Conservation (phyloP, 148 eudicot species). For the Selenicereus undatus region DNA sequence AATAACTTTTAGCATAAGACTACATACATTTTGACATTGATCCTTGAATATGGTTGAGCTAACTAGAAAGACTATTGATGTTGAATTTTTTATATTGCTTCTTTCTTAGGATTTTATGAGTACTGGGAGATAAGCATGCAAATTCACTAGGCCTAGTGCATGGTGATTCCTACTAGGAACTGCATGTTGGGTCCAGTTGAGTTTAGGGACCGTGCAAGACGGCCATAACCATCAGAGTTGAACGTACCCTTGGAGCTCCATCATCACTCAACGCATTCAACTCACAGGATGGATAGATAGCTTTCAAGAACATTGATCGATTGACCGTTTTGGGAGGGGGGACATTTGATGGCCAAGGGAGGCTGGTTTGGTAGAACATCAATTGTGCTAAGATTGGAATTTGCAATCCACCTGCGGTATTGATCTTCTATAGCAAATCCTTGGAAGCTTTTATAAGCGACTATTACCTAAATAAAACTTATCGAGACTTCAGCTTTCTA, state of each 20-base stretch:
- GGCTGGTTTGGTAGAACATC: constrained; percentile 27
- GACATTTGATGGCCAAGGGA: constrained; percentile 37
- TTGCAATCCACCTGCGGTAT: constrained; percentile 21
- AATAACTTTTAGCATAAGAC: no score
- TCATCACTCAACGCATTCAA: constrained; percentile 18
- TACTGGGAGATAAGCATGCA: constrained; percentile 29
- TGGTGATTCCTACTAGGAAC: constrained; percentile 29
- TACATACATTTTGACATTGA: no score
- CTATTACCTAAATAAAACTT: no score
- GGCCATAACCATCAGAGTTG: constrained; percentile 20
- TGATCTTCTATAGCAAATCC: no score
- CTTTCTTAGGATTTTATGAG: constrained; percentile 5
- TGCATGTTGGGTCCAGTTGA: constrained; percentile 20
- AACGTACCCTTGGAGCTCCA: constrained; percentile 27
- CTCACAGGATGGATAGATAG: constrained; percentile 21
- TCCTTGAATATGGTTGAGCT: no score
- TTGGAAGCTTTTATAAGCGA: no score
- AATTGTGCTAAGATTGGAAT: constrained; percentile 22
- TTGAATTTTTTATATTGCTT: background rate
- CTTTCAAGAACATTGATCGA: constrained; percentile 8
- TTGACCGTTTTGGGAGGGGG: constrained; percentile 30
- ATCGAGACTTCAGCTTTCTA: no score
- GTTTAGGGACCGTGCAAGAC: constrained; percentile 34
- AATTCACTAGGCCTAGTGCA: constrained; percentile 11
- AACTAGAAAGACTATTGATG: no score